Conservation (phyloP, 2,329 filamentous ascomycete species). For the Pestalotiopsis fici region DNA sequence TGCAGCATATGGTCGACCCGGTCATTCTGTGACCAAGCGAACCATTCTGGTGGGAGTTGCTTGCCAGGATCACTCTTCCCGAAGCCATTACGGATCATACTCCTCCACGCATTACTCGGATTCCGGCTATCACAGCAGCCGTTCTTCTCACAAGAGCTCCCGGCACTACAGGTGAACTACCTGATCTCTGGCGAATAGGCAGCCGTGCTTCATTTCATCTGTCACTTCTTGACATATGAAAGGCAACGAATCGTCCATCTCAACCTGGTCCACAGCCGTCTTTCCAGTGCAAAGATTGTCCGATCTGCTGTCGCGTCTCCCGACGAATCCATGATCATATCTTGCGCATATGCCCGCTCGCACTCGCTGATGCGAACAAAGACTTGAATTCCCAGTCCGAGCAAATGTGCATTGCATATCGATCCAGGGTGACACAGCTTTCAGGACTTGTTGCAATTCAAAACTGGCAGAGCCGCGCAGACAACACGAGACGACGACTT, state of each 20-base stretch:
- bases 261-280: constrained; percentile 37
- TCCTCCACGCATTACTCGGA: constrained; percentile 50
- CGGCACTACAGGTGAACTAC: constrained; percentile 49
- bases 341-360: neutral
- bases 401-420: neutral
- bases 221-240: constrained; percentile 41
- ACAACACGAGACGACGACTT: neutral
- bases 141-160: constrained; percentile 47
- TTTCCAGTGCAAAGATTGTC: constrained; percentile 23
- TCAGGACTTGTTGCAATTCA: neutral
- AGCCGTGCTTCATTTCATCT: constrained; percentile 41
- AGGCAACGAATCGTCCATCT: constrained; percentile 48
- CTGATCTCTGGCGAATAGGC: constrained; percentile 50
- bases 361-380: neutral
- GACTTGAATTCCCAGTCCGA: neutral
- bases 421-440: neutral
- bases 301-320: neutral
- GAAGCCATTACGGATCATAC: constrained; percentile 37
- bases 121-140: constrained; percentile 54
- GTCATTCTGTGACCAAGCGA: constrained; percentile 72
- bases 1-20: constrained; percentile 70
- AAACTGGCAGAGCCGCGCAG: neutral
- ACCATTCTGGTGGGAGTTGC: constrained; percentile 82
- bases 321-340: neutral
- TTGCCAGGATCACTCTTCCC: constrained; percentile 58